phyloP scores from a whole-genome alignment of 768 basidiomycete genomes.

The Mycena chlorophos region DNA sequence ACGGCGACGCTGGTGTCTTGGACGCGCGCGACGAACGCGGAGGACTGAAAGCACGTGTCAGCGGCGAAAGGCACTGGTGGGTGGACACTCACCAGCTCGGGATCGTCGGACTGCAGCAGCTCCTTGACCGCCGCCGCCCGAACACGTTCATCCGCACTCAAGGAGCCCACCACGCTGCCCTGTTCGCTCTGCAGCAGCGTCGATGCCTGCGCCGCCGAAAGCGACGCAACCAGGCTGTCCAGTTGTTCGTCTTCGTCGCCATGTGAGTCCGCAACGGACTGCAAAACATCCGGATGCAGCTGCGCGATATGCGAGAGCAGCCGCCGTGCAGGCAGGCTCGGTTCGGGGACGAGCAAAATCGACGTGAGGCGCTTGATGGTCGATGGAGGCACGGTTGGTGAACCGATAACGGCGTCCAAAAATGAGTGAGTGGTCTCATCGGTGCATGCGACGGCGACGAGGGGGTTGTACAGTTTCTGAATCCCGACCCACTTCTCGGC shows the following conservation, averaged over 20 bases:
- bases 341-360: constrained; percentile 31
- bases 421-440: constrained; percentile 32
- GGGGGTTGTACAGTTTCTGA: constrained; percentile 56
- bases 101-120: constrained; percentile 41
- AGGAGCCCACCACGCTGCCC: constrained; percentile 55
- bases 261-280: constrained; percentile 39
- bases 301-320: constrained; percentile 65
- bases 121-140: constrained; percentile 61
- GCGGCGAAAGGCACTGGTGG: neutral
- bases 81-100: constrained; percentile 48
- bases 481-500: constrained; percentile 49
- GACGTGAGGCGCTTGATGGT: constrained; percentile 35
- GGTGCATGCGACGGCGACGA: constrained; percentile 43
- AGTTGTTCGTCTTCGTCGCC: constrained; percentile 41
- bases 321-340: constrained; percentile 29
- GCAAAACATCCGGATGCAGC: constrained; percentile 56
- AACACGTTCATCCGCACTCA: constrained; percentile 59
- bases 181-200: neutral
- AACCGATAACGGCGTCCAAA: constrained; percentile 40
- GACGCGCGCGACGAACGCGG: constrained; percentile 66
- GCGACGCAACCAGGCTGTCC: constrained; percentile 57
- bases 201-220: constrained; percentile 41
- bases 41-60: constrained; percentile 4
- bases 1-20: constrained; percentile 64
- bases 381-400: constrained; percentile 32